phyloP scores from a whole-genome alignment of 495 filamentous ascomycete genomes.

The Neurospora intermedia region DNA sequence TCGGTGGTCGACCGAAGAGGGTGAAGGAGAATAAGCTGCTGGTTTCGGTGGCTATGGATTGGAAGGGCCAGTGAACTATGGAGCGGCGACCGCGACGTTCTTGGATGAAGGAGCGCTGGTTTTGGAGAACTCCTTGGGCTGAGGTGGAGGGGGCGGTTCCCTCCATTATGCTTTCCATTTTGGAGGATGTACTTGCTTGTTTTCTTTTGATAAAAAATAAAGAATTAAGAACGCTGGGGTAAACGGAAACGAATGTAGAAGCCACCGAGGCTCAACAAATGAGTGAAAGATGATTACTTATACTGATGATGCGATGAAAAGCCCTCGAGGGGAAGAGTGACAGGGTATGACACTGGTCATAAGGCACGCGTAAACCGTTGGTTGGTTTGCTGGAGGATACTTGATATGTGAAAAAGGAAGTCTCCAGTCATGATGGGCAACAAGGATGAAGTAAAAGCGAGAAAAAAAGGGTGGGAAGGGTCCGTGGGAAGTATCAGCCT shows the following conservation, averaged over 20 bases:
- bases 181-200: neutral
- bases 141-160: neutral
- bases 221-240: neutral
- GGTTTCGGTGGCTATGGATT: slow-evolving; percentile 16
- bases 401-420: neutral
- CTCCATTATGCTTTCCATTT: neutral
- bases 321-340: neutral
- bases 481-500: neutral
- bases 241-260: neutral
- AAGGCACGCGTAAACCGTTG: neutral
- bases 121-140: neutral
- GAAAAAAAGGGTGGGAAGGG: neutral
- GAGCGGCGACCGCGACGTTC: neutral
- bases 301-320: neutral
- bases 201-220: neutral
- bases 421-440: neutral
- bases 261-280: neutral
- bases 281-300: neutral
- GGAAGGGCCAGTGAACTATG: slow-evolving; percentile 24
- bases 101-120: neutral
- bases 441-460: neutral
- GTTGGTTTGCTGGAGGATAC: neutral
- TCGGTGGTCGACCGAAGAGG: neutral
- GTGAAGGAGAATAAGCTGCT: slow-evolving; percentile 2
- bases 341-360: neutral